Conservation (phyloP, 305 asterid genomes). For the Nicotiana rustica region DNA sequence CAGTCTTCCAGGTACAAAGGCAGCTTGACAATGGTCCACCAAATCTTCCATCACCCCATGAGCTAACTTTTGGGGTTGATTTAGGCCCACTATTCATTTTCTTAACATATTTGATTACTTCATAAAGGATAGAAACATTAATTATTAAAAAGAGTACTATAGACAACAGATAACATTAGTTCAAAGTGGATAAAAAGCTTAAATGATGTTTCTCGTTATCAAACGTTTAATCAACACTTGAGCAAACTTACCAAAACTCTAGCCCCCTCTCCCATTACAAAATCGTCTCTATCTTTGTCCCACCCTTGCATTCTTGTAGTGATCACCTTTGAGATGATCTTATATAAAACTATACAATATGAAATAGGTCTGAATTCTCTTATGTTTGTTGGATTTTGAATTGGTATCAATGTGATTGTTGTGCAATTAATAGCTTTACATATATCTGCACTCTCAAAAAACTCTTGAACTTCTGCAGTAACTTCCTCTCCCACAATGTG, state of each 20-base stretch:
- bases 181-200: conserved; percentile 1
- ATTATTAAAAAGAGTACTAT: neutral
- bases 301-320: conserved; percentile 36
- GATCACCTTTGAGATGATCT: no score
- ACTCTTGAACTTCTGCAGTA: no score
- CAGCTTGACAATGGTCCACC: no score
- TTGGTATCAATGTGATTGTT: no score
- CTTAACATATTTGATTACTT: neutral
- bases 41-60: neutral
- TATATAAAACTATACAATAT: no score
- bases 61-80: neutral
- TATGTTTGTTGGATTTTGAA: no score
- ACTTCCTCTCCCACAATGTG: no score
- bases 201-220: neutral
- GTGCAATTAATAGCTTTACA: no score
- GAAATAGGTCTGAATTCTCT: no score
- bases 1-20: no score
- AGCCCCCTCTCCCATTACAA: conserved; percentile 95
- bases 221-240: neutral
- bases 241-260: conserved; percentile 74
- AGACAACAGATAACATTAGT: neutral
- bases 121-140: conserved; percentile 13
- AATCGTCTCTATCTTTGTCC: conserved; percentile 88
- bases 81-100: neutral
- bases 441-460: no score